Evolutionary conservation across 495 filamentous ascomycete species (phyloP).

Genomic region (Cercophora sp.): DNA sequence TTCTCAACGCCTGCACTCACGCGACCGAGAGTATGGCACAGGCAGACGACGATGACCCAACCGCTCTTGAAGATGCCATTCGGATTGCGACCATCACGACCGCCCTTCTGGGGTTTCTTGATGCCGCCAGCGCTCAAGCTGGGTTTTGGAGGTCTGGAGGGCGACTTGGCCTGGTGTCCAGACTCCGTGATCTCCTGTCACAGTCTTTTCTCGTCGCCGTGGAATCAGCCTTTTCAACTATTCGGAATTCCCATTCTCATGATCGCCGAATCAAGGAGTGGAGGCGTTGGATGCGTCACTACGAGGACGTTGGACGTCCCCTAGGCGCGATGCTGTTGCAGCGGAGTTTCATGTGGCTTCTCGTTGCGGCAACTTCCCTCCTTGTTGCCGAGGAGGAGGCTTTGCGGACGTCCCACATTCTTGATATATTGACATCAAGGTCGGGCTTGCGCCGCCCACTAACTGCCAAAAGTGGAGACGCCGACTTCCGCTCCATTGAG

Average conservation of each 20-base stretch:
- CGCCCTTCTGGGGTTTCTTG: conserved; percentile 82
- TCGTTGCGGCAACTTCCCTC: conserved; percentile 71
- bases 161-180: conserved; percentile 63
- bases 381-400: conserved; percentile 58
- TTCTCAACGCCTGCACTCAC: conserved; percentile 62
- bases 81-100: conserved; percentile 67
- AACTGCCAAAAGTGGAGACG: conserved; percentile 39
- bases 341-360: conserved; percentile 76
- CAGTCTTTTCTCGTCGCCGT: conserved; percentile 78
- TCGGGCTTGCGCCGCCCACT: conserved; percentile 32
- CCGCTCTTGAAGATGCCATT: conserved; percentile 58
- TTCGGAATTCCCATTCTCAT: conserved; percentile 58
- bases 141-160: conserved; percentile 74
- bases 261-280: conserved; percentile 61
- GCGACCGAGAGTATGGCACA: conserved; percentile 38
- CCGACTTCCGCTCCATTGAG: conserved; percentile 58
- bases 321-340: conserved; percentile 90
- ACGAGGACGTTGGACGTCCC: conserved; percentile 71
- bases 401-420: conserved; percentile 58
- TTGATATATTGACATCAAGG: conserved; percentile 69
- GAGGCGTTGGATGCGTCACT: conserved; percentile 78
- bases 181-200: conserved; percentile 67
- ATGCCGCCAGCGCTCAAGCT: conserved; percentile 69
- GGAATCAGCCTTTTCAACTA: conserved; percentile 81
- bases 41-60: conserved; percentile 50